Evolutionary conservation across 2,329 filamentous ascomycete species (phyloP), one percentile per base, ranked within the genome.

Genomic region (Diplodia corticola): DNA sequence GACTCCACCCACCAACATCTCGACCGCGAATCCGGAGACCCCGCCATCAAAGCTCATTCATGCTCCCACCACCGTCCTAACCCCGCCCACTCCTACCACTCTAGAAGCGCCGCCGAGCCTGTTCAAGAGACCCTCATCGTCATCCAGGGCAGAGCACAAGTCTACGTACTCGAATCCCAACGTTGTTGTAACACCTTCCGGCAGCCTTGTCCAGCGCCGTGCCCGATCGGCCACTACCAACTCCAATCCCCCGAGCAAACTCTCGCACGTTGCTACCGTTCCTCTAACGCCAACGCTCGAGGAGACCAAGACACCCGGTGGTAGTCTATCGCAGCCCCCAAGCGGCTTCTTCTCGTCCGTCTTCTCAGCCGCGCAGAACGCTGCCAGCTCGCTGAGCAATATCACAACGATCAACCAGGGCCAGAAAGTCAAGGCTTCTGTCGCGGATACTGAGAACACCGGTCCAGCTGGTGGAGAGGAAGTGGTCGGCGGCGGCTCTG

Each of bases 291-390:
- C 93, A 7, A 91, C 89, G 0, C 83, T 87, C 44, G 93, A 97
- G 76, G 89, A 89, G 71, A 75, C 81, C n/a, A 88, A 86, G 68
- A 83, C 85, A 71, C 73, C 87, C 37, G 82, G 85, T 33, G 84
- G 86, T 64, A 82, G 85, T 54, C 76, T 81, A n/a, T 78, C 79
- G 33, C 75, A 76, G 46, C 80, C 78, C 35, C 78, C 79, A 59
- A 77, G 77, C 44, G 89, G 93, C 0, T 98, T 99, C 81, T 98
- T 99, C 79, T 96, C 92, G 4, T 93, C 91, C 28, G 91, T 99
- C 74, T 88, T 99, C 69, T 94, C 92, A 48, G 94, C 90, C 53
- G 95, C 95, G 20, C 94, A 98, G 78, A 97, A 90, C 84, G 94
- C 94, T 50, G 93, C 93, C 15, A 92, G 86, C 69, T 92, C 89